These are phyloP conservation scores for Aspergillus oerlinghausenensis DNA, from an alignment of 2,329 filamentous ascomycete species.

Conservation along the genomic window DNA sequence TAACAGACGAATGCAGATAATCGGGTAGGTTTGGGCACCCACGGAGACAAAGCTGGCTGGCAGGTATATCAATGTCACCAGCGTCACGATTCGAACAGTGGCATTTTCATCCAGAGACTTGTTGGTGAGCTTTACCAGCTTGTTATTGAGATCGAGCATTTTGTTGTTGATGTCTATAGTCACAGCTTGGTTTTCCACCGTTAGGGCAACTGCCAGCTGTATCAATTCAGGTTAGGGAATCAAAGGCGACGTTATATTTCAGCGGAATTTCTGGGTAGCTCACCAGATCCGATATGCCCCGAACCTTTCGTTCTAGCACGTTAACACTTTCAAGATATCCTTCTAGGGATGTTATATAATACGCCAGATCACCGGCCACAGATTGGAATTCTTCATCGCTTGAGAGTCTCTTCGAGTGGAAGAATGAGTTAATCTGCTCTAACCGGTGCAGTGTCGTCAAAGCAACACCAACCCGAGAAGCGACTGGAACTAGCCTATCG, in stretches of 20 bases:
- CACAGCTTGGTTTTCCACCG: slow-evolving; percentile 10
- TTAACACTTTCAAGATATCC: slow-evolving; percentile 11
- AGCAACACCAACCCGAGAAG: slow-evolving; percentile 5
- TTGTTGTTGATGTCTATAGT: slow-evolving; percentile 11
- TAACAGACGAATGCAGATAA: too few species aligned
- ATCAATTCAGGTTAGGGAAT: background rate
- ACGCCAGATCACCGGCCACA: slow-evolving; percentile 1
- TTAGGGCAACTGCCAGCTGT: slow-evolving; percentile 13
- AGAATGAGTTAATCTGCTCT: slow-evolving; percentile 5
- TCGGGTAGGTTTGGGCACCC: slow-evolving; percentile 6
- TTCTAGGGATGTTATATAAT: slow-evolving; percentile 9
- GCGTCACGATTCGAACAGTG: slow-evolving; percentile 22
- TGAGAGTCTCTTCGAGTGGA: background rate
- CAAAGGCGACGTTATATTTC: background rate
- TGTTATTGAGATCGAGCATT: slow-evolving; percentile 3
- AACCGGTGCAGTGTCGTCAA: slow-evolving; percentile 8
- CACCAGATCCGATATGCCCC: slow-evolving; percentile 15
- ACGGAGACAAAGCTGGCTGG: slow-evolving; percentile 37
- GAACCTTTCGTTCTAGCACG: slow-evolving; percentile 13
- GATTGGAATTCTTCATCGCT: slow-evolving; percentile 1
- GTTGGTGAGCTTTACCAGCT: slow-evolving; percentile 8
- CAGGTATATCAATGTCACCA: slow-evolving; percentile 27
- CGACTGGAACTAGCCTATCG: slow-evolving; percentile 5
- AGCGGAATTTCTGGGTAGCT: background rate
- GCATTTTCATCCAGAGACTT: slow-evolving; percentile 21